phyloP scores from a whole-genome alignment of 805 yeast species.

The Tetrapisispora fleetii region DNA sequence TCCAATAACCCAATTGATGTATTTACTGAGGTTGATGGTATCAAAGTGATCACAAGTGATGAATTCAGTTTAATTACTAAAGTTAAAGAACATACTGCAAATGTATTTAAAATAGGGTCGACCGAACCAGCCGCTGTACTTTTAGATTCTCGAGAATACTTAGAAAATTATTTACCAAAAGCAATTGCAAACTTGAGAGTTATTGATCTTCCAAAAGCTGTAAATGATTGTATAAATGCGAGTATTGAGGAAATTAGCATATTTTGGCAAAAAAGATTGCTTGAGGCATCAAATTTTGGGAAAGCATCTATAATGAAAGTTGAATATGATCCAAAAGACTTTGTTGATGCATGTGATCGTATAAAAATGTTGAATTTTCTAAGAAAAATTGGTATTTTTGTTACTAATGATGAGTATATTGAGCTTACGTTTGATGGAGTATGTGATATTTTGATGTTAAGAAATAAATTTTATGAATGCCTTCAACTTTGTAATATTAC shows the following conservation, averaged over 20 bases:
- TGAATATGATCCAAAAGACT: slow-evolving; percentile 47
- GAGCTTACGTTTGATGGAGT: slow-evolving; percentile 46
- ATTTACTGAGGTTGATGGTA: slow-evolving; percentile 56
- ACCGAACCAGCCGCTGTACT: slow-evolving; percentile 73
- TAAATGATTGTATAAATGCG: slow-evolving; percentile 61
- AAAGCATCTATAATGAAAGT: slow-evolving; percentile 47
- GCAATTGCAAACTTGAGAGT: slow-evolving; percentile 67
- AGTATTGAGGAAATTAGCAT: slow-evolving; percentile 71
- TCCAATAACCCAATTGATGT: slow-evolving; percentile 35
- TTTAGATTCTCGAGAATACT: slow-evolving; percentile 63
- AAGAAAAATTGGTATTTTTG: slow-evolving; percentile 53
- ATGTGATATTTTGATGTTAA: slow-evolving; percentile 44
- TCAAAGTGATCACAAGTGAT: slow-evolving; percentile 50
- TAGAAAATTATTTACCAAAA: slow-evolving; percentile 61
- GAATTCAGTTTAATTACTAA: slow-evolving; percentile 53
- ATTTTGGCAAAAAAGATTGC: slow-evolving; percentile 66
- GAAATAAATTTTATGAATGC: slow-evolving; percentile 54
- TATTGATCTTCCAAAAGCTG: slow-evolving; percentile 48
- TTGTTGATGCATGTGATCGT: slow-evolving; percentile 50
- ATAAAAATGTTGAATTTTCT: slow-evolving; percentile 63
- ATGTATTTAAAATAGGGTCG: slow-evolving; percentile 75
- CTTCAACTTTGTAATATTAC: slow-evolving; percentile 48
- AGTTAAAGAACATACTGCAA: slow-evolving; percentile 47
- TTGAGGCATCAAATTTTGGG: slow-evolving; percentile 81
- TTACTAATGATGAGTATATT: slow-evolving; percentile 49